Percentiles rank a stretch among this genome's conserved stretches.
Conservation (phyloP, 192 early-diverging fungal species). For the Mycoemilia scoparia region DNA sequence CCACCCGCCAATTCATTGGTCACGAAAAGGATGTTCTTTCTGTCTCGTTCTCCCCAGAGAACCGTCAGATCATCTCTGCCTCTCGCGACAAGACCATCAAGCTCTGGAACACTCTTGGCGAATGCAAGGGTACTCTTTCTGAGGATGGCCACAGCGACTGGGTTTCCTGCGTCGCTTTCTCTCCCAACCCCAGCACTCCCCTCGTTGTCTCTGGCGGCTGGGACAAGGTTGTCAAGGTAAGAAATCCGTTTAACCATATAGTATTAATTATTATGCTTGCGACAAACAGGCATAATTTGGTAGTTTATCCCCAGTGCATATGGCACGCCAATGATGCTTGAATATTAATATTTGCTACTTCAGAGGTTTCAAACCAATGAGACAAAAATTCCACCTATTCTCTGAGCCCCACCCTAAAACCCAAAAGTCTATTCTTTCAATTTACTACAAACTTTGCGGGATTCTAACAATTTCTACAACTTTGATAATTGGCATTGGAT, state of each 20-base stretch:
- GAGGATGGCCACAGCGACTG: conserved; percentile 96
- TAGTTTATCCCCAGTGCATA: conserved; percentile 1
- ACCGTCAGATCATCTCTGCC: conserved; percentile 97
- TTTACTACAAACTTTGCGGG: too few species aligned
- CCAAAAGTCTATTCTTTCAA: conserved; percentile 1
- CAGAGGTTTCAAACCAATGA: conserved; percentile 44
- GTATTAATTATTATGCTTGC: conserved; percentile 1
- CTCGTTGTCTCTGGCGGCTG: conserved; percentile 96
- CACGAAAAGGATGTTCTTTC: conserved; percentile 97
- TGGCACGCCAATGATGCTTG: conserved; percentile 29
- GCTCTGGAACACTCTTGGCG: conserved; percentile 99
- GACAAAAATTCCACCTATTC: conserved; percentile 33
- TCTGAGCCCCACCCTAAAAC: conserved; percentile 11
- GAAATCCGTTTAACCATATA: too few species aligned
- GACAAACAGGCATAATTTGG: background rate
- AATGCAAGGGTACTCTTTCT: conserved; percentile 98
- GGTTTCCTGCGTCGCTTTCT: conserved; percentile 99
- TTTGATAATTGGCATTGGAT: conserved; percentile 1
- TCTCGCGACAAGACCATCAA: conserved; percentile 99
- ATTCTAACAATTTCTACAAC: background rate
- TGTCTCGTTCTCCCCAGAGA: conserved; percentile 98
- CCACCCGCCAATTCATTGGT: conserved; percentile 92
- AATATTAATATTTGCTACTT: conserved; percentile 55
- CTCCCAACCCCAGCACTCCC: conserved; percentile 95
- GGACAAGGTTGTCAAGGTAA: conserved; percentile 99